Evolutionary conservation across 1,139 yeast genomes (phyloP).

Genomic region (Zygosaccharomyces sapae): DNA sequence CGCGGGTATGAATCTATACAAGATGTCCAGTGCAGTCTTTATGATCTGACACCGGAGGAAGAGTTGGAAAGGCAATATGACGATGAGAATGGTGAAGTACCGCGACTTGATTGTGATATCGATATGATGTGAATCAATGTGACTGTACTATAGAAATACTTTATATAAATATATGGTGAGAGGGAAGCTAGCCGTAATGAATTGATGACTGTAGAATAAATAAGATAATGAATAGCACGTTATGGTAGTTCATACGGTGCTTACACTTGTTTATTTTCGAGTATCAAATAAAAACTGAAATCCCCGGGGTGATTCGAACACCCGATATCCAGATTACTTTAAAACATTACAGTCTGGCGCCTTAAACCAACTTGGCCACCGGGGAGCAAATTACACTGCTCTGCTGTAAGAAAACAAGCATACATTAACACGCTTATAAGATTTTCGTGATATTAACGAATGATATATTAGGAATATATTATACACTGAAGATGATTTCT

Average conservation of each 20-base stretch:
- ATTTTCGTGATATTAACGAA: too few species aligned
- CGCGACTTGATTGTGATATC: slow-evolving; percentile 3
- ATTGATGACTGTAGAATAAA: neutral
- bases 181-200: neutral
- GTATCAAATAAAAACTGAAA: neutral
- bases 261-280: too few species aligned
- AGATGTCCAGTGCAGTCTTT: slow-evolving; percentile 18
- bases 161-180: slow-evolving; percentile 1
- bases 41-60: slow-evolving; percentile 23
- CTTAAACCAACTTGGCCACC: slow-evolving; percentile 22
- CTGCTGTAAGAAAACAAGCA: too few species aligned
- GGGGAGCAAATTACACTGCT: slow-evolving; percentile 16
- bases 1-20: slow-evolving; percentile 20
- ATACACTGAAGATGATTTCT: too few species aligned
- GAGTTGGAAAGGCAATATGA: neutral
- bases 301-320: slow-evolving; percentile 21
- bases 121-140: slow-evolving; percentile 1
- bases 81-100: neutral
- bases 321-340: slow-evolving; percentile 19
- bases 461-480: too few species aligned
- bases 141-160: neutral
- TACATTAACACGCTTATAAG: too few species aligned
- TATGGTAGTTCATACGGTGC: too few species aligned
- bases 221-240: too few species aligned
- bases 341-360: slow-evolving; percentile 22